phyloP scores from a whole-genome alignment of 345 rosid genomes.

The Acer yangbiense region DNA sequence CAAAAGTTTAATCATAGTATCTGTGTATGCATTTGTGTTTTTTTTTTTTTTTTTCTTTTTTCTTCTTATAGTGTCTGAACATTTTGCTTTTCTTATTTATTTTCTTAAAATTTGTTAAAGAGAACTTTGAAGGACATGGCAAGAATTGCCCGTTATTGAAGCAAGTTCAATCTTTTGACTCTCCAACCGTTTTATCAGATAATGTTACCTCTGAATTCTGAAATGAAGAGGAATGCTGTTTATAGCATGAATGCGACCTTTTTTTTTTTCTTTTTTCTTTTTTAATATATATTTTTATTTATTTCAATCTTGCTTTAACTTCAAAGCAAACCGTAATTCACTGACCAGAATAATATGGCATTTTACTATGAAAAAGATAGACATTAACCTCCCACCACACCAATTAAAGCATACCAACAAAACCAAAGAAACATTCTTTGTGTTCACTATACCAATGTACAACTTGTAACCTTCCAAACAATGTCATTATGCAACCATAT shows the following conservation, averaged over 20 bases:
- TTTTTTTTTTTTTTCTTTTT: neutral
- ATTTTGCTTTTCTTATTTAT: neutral
- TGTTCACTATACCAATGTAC: neutral
- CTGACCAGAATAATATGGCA: neutral
- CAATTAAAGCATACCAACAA: neutral
- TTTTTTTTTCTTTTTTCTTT: too few species aligned
- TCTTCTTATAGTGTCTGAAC: neutral
- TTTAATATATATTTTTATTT: too few species aligned
- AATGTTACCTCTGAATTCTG: constrained; percentile 49
- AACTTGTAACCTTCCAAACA: neutral
- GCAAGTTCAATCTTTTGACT: constrained; percentile 57
- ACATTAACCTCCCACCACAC: neutral
- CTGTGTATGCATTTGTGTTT: neutral
- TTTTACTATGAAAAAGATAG: neutral
- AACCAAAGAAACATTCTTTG: neutral
- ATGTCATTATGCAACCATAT: neutral
- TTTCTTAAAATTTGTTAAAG: constrained; percentile 46
- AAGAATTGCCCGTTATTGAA: constrained; percentile 77
- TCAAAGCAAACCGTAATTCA: neutral
- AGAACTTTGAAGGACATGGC: constrained; percentile 72
- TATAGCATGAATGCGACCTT: constrained; percentile 45
- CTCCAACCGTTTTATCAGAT: constrained; percentile 57
- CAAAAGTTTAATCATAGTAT: constrained; percentile 46
- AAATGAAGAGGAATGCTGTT: constrained; percentile 76
- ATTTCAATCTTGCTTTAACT: neutral